Conservation (phyloP, 2,329 filamentous ascomycete species). For the Fusarium temperatum region DNA sequence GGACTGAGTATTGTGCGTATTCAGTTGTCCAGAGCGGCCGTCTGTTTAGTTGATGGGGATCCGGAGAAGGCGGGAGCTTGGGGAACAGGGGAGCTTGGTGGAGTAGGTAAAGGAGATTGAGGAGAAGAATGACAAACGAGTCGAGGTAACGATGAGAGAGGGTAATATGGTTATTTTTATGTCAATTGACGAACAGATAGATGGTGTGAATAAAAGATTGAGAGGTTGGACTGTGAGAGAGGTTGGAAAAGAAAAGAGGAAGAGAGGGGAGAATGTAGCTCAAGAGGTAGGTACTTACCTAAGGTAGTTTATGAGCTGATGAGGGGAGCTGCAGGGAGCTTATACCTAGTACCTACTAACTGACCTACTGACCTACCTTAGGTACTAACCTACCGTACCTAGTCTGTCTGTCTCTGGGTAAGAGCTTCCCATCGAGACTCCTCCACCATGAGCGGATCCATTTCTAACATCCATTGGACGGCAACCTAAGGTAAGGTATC, state of each 20-base stretch:
- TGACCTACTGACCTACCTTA: too few relatives aligned
- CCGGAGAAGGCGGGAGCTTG: slow-evolving; percentile 23
- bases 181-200: slow-evolving; percentile 23
- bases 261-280: not conserved
- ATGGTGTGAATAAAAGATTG: slow-evolving; percentile 1
- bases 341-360: not conserved
- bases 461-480: not conserved
- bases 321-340: slow-evolving; percentile 16
- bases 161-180: not conserved
- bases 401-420: not conserved
- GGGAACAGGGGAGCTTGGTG: slow-evolving; percentile 24
- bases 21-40: slow-evolving; percentile 3
- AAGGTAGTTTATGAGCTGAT: not conserved
- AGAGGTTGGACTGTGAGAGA: not conserved
- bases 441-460: slow-evolving; percentile 5
- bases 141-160: not conserved
- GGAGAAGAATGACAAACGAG: slow-evolving; percentile 1
- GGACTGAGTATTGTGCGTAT: not conserved
- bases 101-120: slow-evolving; percentile 29
- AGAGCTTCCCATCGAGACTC: slow-evolving; percentile 14
- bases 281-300: not conserved
- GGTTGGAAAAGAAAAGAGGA: not conserved
- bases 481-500: not conserved
- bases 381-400: too few relatives aligned
- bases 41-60: slow-evolving; percentile 21